Evolutionary conservation across 2,329 filamentous ascomycete genomes (phyloP).

Genomic region (Paecilomyces formosus): DNA sequence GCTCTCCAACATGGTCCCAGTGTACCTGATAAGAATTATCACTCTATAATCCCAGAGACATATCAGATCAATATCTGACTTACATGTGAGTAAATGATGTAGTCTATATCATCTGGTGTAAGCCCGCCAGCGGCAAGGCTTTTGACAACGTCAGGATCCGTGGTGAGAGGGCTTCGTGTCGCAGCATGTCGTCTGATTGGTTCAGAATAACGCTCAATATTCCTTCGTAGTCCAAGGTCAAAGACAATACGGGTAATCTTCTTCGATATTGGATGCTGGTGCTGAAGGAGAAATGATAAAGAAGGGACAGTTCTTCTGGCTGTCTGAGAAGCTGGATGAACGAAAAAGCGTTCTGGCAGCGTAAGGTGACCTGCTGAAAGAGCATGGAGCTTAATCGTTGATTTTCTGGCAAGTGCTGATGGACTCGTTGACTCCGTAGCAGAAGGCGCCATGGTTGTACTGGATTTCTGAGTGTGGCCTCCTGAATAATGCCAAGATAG

Average conservation of each 20-base stretch:
- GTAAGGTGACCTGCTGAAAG: constrained; percentile 21
- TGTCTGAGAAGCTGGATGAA: constrained; percentile 14
- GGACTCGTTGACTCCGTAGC: too few species aligned
- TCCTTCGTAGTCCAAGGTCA: constrained; percentile 23
- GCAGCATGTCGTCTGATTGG: constrained; percentile 14
- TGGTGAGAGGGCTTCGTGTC: constrained; percentile 15
- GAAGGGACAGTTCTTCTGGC: constrained; percentile 19
- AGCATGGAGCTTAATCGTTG: constrained; percentile 29
- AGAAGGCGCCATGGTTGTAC: too few species aligned
- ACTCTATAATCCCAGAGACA: too few species aligned
- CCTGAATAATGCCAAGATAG: too few species aligned
- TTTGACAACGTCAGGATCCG: constrained; percentile 17
- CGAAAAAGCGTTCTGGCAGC: constrained; percentile 19
- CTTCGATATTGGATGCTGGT: constrained; percentile 5
- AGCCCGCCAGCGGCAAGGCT: constrained; percentile 30
- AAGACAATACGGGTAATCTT: constrained; percentile 18
- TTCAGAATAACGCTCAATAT: constrained; percentile 12
- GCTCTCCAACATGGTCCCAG: constrained; percentile 37
- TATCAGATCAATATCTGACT: constrained; percentile 7
- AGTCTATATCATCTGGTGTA: constrained; percentile 30
- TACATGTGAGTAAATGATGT: constrained; percentile 35
- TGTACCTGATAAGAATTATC: constrained; percentile 22
- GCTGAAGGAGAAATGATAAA: constrained; percentile 23
- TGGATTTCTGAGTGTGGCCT: too few species aligned
- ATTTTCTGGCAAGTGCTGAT: background rate